Conservation (phyloP, 306 rosid species). For the Cicer chorassanicum region DNA sequence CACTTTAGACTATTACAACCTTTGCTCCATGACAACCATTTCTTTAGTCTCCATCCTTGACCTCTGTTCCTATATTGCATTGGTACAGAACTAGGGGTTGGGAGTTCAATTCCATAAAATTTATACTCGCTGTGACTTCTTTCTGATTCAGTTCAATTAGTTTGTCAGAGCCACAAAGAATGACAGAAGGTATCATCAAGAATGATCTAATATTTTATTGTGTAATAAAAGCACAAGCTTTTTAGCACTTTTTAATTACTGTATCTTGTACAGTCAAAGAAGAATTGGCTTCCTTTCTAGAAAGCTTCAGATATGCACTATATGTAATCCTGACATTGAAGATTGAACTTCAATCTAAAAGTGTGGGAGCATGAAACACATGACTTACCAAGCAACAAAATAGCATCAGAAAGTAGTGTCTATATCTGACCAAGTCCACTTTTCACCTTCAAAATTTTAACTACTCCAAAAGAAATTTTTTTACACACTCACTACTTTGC, state of each 20-base stretch:
- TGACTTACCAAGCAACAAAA: conserved; percentile 24
- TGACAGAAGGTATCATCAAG: background rate
- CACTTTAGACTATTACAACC: background rate
- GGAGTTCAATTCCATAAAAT: background rate
- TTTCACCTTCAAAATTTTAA: conserved; percentile 7
- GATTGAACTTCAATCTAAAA: background rate
- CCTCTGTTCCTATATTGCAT: conserved; percentile 4
- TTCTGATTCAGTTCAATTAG: conserved; percentile 11
- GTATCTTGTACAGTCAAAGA: background rate
- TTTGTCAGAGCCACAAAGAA: conserved; percentile 6
- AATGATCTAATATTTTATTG: background rate
- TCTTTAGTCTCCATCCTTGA: background rate
- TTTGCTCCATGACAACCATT: background rate
- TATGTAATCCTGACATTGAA: conserved; percentile 7
- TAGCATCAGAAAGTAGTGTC: conserved; percentile 32
- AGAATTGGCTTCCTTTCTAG: background rate
- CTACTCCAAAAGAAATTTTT: background rate
- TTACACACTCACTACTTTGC: background rate
- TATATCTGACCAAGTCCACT: conserved; percentile 5
- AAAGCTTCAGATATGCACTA: conserved; percentile 1
- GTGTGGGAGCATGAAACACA: background rate
- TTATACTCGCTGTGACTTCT: background rate
- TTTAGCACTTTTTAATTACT: conserved; percentile 4
- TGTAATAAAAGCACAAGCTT: background rate
- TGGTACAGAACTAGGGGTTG: background rate